Percentiles rank a stretch among this genome's conserved stretches.
These are phyloP conservation scores for Grammothele lineata DNA, from an alignment of 768 basidiomycete species.

Conservation along the genomic window DNA sequence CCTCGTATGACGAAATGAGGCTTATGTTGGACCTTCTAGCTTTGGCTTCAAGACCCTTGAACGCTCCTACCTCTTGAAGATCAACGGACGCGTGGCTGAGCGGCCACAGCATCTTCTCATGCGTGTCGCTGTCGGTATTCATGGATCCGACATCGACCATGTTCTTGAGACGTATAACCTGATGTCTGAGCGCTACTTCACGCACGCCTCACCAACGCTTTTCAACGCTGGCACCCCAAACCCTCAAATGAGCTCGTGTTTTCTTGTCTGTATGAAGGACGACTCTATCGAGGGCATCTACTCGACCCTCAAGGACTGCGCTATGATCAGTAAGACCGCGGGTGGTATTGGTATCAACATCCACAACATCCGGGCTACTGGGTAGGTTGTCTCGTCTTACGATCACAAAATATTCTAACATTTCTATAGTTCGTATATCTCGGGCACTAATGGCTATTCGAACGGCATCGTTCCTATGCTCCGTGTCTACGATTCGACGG, in stretches of 20 bases:
- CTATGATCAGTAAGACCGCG: constrained; percentile 99
- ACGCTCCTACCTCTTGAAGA: constrained; percentile 92
- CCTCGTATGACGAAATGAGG: background rate
- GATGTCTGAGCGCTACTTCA: constrained; percentile 98
- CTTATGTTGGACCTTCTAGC: constrained; percentile 36
- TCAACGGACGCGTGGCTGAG: constrained; percentile 93
- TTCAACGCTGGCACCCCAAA: constrained; percentile 98
- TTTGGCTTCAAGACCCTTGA: constrained; percentile 99
- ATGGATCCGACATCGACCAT: constrained; percentile 83
- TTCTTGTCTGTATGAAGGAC: constrained; percentile 97
- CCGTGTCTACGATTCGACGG: constrained; percentile 95
- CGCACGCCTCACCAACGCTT: constrained; percentile 94
- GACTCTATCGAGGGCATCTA: constrained; percentile 99
- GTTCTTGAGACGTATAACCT: constrained; percentile 91
- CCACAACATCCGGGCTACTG: constrained; percentile 94
- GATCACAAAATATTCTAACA: constrained; percentile 2
- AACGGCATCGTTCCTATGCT: constrained; percentile 99
- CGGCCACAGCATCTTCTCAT: constrained; percentile 99
- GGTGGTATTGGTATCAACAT: constrained; percentile 97
- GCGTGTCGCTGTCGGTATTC: constrained; percentile 98
- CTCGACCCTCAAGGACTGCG: constrained; percentile 96
- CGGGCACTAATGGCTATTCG: constrained; percentile 97
- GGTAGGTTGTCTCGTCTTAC: constrained; percentile 42
- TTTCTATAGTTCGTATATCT: constrained; percentile 82
- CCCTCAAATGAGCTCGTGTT: constrained; percentile 95